A percentile compares a stretch with the other conserved stretches of the same genome.
Evolutionary conservation across 306 rosid species (phyloP).

Genomic region (barrel medic (Medicago truncatula)): DNA sequence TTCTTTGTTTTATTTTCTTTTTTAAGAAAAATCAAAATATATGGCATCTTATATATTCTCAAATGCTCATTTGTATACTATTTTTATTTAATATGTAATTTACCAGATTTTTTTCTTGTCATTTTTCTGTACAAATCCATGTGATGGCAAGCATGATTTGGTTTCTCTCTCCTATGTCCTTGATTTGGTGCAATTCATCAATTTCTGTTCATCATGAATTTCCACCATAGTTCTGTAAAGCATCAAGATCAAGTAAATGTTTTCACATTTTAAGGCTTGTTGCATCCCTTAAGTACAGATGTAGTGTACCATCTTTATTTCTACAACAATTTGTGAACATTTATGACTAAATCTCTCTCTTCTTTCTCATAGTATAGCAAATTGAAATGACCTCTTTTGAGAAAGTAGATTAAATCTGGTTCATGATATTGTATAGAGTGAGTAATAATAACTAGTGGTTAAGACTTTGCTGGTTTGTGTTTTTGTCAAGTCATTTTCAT

Average conservation of each 20-base stretch:
- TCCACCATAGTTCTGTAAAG: conserved; percentile 3
- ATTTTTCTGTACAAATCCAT: conserved; percentile 3
- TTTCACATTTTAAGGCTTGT: conserved; percentile 50
- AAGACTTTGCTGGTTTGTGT: conserved; percentile 73
- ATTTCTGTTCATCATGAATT: no score
- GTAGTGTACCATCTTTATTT: conserved; percentile 52
- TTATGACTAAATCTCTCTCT: neutral
- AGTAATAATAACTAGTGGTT: conserved; percentile 4
- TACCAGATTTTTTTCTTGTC: neutral
- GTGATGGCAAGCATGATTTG: no score
- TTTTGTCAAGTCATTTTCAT: conserved; percentile 92
- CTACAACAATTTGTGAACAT: conserved; percentile 16
- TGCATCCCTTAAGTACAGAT: conserved; percentile 52
- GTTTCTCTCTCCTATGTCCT: no score
- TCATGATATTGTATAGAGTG: neutral
- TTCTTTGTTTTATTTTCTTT: conserved; percentile 17
- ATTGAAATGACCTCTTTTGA: neutral
- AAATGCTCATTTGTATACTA: neutral
- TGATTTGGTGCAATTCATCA: no score
- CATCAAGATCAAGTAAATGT: conserved; percentile 31
- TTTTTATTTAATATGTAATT: neutral
- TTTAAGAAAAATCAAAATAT: neutral
- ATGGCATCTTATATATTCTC: conserved; percentile 25
- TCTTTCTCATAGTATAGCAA: no score
- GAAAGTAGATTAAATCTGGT: neutral